These are phyloP conservation scores for Coffea canephora DNA, from an alignment of 257 asterid genomes.

Conservation along the genomic window DNA sequence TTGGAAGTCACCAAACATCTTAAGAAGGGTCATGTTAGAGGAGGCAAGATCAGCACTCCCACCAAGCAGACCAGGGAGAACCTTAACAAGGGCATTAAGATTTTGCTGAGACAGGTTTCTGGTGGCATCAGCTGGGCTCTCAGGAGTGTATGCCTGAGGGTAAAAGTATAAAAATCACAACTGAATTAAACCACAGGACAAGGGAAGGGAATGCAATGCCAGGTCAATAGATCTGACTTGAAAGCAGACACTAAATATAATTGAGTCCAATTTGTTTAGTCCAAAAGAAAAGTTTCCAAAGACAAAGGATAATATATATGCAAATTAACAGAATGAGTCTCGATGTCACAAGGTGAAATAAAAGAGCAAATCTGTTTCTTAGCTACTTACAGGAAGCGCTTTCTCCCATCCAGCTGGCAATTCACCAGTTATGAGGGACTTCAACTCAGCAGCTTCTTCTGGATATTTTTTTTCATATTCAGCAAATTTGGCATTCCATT, in stretches of 20 bases:
- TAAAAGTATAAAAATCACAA: conserved; percentile 6
- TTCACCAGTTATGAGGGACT: conserved; percentile 52
- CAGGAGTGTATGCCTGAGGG: conserved; percentile 59
- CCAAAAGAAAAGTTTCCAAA: not conserved
- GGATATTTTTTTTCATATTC: conserved; percentile 85
- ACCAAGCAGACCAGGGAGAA: conserved; percentile 80
- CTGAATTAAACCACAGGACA: not conserved
- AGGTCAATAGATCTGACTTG: not conserved
- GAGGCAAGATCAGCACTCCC: conserved; percentile 95
- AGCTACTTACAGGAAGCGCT: conserved; percentile 69
- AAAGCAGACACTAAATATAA: too few relatives aligned
- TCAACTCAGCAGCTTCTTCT: conserved; percentile 63
- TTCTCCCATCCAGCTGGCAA: conserved; percentile 74
- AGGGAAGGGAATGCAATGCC: not conserved
- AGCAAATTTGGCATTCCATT: conserved; percentile 87
- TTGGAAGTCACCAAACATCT: conserved; percentile 75
- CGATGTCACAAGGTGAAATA: not conserved
- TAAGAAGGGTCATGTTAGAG: conserved; percentile 82
- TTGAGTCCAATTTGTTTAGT: not conserved
- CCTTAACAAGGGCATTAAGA: conserved; percentile 72
- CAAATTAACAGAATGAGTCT: not conserved
- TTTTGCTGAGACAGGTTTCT: conserved; percentile 61
- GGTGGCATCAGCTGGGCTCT: conserved; percentile 68
- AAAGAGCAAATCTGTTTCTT: not conserved
- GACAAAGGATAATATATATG: not conserved